Conservation (phyloP, 371 early-diverging fungal genomes). For the Mucor saturninus region DNA sequence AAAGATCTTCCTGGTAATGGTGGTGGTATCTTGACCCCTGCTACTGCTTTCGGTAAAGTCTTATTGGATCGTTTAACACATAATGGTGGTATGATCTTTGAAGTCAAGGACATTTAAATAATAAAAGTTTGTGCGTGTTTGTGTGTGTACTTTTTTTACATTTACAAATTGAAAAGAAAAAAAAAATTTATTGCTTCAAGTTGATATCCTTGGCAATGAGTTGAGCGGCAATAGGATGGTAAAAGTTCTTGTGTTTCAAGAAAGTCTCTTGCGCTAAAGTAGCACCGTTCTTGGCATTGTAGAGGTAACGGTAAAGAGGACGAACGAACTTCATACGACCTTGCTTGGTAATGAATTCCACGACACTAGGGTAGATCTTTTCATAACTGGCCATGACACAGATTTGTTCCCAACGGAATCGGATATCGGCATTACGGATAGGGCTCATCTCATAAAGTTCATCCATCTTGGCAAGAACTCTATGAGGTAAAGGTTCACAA, state of each 20-base stretch:
- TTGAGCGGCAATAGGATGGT: conserved; percentile 92
- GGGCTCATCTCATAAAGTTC: conserved; percentile 70
- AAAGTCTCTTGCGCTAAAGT: conserved; percentile 85
- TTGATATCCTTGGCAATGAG: conserved; percentile 85
- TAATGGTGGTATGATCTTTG: conserved; percentile 59
- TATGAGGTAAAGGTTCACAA: conserved; percentile 66
- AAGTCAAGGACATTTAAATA: conserved; percentile 41
- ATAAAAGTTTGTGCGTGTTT: background rate
- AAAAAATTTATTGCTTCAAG: conserved; percentile 46
- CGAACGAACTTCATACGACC: conserved; percentile 97
- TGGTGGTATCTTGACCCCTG: conserved; percentile 75
- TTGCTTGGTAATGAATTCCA: conserved; percentile 81
- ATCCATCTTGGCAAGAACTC: conserved; percentile 73
- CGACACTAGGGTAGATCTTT: conserved; percentile 75
- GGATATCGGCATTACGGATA: conserved; percentile 84
- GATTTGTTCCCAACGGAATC: conserved; percentile 86
- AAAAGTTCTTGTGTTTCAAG: conserved; percentile 75
- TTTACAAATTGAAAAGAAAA: background rate
- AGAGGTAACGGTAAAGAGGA: conserved; percentile 74
- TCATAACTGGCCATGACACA: conserved; percentile 82
- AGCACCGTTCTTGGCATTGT: conserved; percentile 70
- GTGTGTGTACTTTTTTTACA: background rate
- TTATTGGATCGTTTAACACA: conserved; percentile 65
- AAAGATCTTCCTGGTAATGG: conserved; percentile 55
- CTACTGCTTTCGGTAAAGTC: conserved; percentile 71